Conservation (phyloP, 768 basidiomycete genomes). For the Strobilomyces echinocephalus region DNA sequence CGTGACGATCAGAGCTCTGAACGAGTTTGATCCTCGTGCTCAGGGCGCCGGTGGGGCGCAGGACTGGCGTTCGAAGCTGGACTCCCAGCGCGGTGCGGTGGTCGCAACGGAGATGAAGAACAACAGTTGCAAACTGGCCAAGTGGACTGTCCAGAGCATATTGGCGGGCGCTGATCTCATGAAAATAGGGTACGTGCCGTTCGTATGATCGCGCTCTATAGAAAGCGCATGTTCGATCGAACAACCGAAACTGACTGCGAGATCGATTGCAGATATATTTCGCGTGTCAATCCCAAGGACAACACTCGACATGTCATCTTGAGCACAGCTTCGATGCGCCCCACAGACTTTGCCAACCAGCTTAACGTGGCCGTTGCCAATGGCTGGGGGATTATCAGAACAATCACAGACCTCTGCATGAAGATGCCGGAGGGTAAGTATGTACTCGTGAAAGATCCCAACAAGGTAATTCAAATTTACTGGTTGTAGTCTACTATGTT, state of each 20-base stretch:
- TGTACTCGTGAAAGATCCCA: conserved; percentile 95
- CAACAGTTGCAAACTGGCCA: conserved; percentile 94
- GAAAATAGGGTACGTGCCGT: conserved; percentile 83
- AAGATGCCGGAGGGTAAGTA: conserved; percentile 99
- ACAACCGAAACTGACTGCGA: conserved; percentile 7
- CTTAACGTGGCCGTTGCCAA: conserved; percentile 93
- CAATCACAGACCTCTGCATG: conserved; percentile 89
- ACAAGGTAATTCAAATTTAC: conserved; percentile 61
- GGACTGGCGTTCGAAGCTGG: conserved; percentile 98
- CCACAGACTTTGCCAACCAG: conserved; percentile 89
- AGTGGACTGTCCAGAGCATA: conserved; percentile 95
- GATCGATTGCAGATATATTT: conserved; percentile 69
- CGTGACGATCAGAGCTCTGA: conserved; percentile 89
- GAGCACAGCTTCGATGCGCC: conserved; percentile 91
- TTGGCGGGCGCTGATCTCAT: conserved; percentile 92
- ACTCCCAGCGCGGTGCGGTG: conserved; percentile 94
- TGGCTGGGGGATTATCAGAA: conserved; percentile 98
- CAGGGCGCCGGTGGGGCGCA: conserved; percentile 91
- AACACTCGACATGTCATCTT: conserved; percentile 94
- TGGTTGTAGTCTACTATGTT: not conserved
- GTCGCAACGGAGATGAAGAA: conserved; percentile 99
- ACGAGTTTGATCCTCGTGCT: conserved; percentile 92
- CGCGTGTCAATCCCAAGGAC: conserved; percentile 89
- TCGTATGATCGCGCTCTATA: not conserved
- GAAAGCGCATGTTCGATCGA: not conserved